These are phyloP conservation scores for Salix viminalis DNA, from an alignment of 345 rosid genomes.

Conservation along the genomic window DNA sequence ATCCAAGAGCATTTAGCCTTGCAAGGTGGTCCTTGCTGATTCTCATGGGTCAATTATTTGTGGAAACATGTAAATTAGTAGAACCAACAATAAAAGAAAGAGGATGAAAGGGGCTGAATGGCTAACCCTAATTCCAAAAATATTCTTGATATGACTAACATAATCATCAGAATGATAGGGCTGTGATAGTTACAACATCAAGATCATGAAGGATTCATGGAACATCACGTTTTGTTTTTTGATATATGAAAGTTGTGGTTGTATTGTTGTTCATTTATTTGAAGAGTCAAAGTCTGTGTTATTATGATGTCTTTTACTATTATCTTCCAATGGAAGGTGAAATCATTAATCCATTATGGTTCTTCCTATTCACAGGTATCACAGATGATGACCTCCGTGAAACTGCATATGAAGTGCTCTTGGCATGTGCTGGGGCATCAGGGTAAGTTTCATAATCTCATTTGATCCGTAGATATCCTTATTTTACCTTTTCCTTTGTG, in stretches of 20 bases:
- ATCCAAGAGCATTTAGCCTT: no score
- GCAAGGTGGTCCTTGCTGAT: no score
- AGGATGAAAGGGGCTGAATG: neutral
- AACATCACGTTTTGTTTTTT: no score
- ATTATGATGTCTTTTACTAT: neutral
- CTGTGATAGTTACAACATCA: neutral
- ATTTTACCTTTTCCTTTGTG: no score
- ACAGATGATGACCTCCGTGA: conserved; percentile 92
- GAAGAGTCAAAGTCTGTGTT: neutral
- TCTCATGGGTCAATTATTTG: no score
- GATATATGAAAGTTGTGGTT: neutral
- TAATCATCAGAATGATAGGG: neutral
- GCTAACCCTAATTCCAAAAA: no score
- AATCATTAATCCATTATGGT: neutral
- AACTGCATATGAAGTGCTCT: conserved; percentile 85
- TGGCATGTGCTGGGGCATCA: conserved; percentile 96
- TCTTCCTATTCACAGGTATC: conserved; percentile 48
- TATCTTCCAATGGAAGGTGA: neutral
- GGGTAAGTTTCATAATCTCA: conserved; percentile 49
- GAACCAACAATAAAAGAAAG: neutral
- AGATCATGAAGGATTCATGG: neutral
- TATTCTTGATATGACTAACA: no score
- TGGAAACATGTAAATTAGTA: no score
- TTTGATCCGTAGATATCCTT: neutral
- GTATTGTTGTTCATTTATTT: neutral